phyloP scores from a whole-genome alignment of 1,139 yeast species.

The Geotrichum aggregatum region DNA sequence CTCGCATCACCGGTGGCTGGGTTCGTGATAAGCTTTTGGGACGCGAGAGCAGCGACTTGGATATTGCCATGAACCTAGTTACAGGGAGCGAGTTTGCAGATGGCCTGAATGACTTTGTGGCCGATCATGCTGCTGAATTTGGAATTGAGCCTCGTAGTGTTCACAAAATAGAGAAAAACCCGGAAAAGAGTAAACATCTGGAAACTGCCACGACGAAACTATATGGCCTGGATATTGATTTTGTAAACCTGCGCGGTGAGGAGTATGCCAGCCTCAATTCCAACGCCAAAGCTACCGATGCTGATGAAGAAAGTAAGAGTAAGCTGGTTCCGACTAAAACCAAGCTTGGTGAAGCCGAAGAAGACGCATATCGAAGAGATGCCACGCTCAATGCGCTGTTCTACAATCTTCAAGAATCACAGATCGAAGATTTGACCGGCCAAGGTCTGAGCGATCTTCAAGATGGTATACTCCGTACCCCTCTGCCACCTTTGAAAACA shows the following conservation, averaged over 20 bases:
- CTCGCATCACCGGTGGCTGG: constrained; percentile 98
- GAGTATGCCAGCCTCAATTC: constrained; percentile 67
- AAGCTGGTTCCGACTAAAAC: constrained; percentile 45
- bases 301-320: too few species aligned
- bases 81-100: constrained; percentile 85
- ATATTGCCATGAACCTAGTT: constrained; percentile 77
- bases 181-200: constrained; percentile 89
- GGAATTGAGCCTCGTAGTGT: constrained; percentile 52
- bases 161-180: constrained; percentile 85
- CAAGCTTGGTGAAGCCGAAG: constrained; percentile 76
- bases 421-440: constrained; percentile 81
- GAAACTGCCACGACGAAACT: constrained; percentile 93
- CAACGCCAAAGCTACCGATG: too few species aligned
- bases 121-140: constrained; percentile 32
- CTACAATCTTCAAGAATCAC: constrained; percentile 63
- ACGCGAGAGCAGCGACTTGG: constrained; percentile 75
- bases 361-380: constrained; percentile 90
- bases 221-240: constrained; percentile 78
- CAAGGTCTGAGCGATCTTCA: constrained; percentile 67
- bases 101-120: constrained; percentile 54
- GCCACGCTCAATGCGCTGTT: constrained; percentile 89
- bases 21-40: constrained; percentile 91
- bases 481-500: constrained; percentile 76
- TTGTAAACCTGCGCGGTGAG: constrained; percentile 86
- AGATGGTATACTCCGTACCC: constrained; percentile 75